Evolutionary conservation across 768 basidiomycete species (phyloP).

Genomic region (Coprinopsis cinerea): DNA sequence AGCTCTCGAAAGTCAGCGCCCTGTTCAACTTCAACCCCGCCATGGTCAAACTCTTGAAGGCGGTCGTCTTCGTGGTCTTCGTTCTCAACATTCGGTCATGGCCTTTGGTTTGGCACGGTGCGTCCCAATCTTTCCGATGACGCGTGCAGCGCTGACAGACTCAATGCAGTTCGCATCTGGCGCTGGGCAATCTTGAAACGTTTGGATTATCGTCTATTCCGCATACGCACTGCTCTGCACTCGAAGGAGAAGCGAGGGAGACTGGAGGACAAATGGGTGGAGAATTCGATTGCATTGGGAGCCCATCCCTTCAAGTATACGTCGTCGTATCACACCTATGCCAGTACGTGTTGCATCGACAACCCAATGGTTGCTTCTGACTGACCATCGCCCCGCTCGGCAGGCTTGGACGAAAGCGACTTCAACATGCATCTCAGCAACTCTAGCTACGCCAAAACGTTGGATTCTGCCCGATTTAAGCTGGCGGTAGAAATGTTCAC

Average conservation of each 20-base stretch:
- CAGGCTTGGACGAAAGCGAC: constrained; percentile 69
- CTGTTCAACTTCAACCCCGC: no score
- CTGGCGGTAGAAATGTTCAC: constrained; percentile 47
- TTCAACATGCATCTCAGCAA: constrained; percentile 75
- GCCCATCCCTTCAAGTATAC: constrained; percentile 45
- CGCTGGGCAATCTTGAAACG: constrained; percentile 35
- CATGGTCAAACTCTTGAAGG: no score
- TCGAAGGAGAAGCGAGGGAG: constrained; percentile 37
- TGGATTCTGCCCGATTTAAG: constrained; percentile 47
- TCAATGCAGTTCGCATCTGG: constrained; percentile 41
- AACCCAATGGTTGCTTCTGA: constrained; percentile 1
- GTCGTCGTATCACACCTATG: constrained; percentile 40
- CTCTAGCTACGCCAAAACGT: constrained; percentile 68
- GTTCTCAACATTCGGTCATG: constrained; percentile 57
- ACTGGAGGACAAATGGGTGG: constrained; percentile 35
- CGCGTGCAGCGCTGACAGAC: not conserved
- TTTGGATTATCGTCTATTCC: constrained; percentile 26
- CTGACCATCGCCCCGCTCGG: not conserved
- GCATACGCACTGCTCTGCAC: constrained; percentile 30
- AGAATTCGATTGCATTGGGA: constrained; percentile 48
- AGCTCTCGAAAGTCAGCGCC: no score
- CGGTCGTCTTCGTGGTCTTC: constrained; percentile 40
- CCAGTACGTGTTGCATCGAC: constrained; percentile 52
- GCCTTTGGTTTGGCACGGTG: constrained; percentile 69
- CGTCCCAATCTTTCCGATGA: constrained; percentile 20